phyloP scores from a whole-genome alignment of 495 filamentous ascomycete genomes.

The Chaetomium cochliodes region DNA sequence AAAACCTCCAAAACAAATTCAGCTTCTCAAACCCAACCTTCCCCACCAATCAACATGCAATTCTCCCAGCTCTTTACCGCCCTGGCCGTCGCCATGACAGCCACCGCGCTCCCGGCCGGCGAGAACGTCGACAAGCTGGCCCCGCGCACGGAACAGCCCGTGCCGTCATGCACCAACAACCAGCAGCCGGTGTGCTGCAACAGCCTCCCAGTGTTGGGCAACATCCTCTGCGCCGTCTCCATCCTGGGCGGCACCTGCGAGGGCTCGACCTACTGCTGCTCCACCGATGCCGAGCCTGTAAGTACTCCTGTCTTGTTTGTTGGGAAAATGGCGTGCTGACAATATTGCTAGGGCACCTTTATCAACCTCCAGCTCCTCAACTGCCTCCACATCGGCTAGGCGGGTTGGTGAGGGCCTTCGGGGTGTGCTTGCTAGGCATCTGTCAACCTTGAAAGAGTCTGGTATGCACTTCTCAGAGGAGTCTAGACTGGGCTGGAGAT shows the following conservation, averaged over 20 bases:
- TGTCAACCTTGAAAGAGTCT: background rate
- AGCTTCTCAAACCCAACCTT: background rate
- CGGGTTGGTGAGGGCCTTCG: too few species aligned
- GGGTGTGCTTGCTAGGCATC: too few species aligned
- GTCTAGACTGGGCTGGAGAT: background rate
- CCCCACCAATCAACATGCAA: slow-evolving; percentile 19
- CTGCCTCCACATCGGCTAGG: slow-evolving; percentile 15
- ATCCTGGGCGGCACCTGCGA: slow-evolving; percentile 12
- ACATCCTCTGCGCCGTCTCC: slow-evolving; percentile 12
- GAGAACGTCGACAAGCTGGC: background rate
- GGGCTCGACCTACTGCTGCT: slow-evolving; percentile 21
- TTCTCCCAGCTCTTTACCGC: slow-evolving; percentile 17
- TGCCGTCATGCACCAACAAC: slow-evolving; percentile 2
- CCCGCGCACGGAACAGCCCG: slow-evolving; percentile 10
- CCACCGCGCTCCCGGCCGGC: slow-evolving; percentile 15
- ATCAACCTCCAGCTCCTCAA: slow-evolving; percentile 19
- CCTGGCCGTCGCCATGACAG: slow-evolving; percentile 21
- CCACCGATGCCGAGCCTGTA: background rate
- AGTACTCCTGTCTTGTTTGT: too few species aligned
- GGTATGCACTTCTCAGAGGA: background rate
- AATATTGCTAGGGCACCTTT: background rate
- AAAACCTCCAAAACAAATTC: background rate
- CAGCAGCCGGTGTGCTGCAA: slow-evolving; percentile 23
- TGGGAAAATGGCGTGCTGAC: too few species aligned
- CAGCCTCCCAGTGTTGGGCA: background rate